A percentile compares a stretch with the other conserved stretches of the same genome.
Conservation (phyloP, 257 asterid genomes). For the Petunia axillaris region DNA sequence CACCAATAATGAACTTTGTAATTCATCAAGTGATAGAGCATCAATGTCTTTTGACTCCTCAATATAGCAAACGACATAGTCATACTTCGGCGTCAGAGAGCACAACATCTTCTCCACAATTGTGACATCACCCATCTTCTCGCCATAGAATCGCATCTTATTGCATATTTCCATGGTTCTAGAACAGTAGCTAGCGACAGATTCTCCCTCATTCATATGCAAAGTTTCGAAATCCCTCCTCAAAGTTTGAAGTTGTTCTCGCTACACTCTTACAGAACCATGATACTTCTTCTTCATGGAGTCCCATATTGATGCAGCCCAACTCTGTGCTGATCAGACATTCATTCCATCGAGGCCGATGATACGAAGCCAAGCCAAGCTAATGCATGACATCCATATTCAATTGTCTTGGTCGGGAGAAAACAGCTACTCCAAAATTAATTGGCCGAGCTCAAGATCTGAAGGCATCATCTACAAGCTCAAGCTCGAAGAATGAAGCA, state of each 20-base stretch:
- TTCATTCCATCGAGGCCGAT: too few relatives aligned
- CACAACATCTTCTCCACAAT: neutral
- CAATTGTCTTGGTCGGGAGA: too few relatives aligned
- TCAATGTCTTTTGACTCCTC: neutral
- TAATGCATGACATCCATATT: too few relatives aligned
- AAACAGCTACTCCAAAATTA: too few relatives aligned
- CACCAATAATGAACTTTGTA: neutral
- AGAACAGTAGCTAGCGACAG: neutral
- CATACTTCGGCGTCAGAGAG: neutral
- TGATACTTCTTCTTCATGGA: neutral
- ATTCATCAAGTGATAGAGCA: neutral
- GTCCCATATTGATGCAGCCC: neutral
- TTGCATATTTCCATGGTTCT: constrained; percentile 1
- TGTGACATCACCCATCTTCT: neutral
- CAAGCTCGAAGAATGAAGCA: too few relatives aligned
- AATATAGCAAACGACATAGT: neutral
- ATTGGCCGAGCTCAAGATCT: too few relatives aligned
- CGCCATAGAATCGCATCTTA: neutral
- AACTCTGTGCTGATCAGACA: too few relatives aligned
- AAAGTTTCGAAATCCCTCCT: constrained; percentile 8
- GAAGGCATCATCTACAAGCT: too few relatives aligned
- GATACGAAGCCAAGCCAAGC: too few relatives aligned
- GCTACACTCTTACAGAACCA: neutral
- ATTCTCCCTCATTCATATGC: constrained; percentile 2
- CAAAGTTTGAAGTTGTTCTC: constrained; percentile 9